Percentiles rank a stretch among this genome's conserved stretches.
These are phyloP conservation scores for Mycosphaerella sp. DNA, from an alignment of 2,329 filamentous ascomycete species.

Conservation along the genomic window DNA sequence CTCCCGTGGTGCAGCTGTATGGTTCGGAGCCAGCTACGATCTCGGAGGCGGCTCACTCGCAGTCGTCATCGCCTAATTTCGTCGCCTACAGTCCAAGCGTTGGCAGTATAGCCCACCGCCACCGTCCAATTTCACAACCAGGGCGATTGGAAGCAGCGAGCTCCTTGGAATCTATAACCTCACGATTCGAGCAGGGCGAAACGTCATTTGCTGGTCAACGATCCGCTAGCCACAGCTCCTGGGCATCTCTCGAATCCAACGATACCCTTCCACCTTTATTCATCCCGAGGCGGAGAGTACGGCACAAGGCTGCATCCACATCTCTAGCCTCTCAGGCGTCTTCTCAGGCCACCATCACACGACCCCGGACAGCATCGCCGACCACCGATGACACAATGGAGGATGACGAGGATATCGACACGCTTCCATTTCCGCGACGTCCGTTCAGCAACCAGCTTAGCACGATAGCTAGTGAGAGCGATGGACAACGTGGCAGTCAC, in stretches of 20 bases:
- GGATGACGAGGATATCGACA: conserved; percentile 28
- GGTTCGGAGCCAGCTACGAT: conserved; percentile 19
- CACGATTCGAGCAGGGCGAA: conserved; percentile 23
- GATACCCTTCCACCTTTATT: conserved; percentile 32
- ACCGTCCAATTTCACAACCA: conserved; percentile 13
- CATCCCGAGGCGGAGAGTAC: conserved; percentile 30
- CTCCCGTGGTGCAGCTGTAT: conserved; percentile 15
- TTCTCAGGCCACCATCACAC: conserved; percentile 8
- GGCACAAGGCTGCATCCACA: conserved; percentile 22
- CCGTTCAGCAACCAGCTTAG: conserved; percentile 33
- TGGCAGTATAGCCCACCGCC: conserved; percentile 8
- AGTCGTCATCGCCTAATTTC: conserved; percentile 30
- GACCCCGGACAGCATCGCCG: conserved; percentile 1
- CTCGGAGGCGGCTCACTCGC: conserved; percentile 18
- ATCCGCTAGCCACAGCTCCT: conserved; percentile 24
- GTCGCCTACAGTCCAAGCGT: conserved; percentile 26
- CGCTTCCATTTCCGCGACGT: conserved; percentile 28
- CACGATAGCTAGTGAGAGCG: conserved; percentile 36
- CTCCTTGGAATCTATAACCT: conserved; percentile 32
- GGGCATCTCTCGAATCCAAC: conserved; percentile 22
- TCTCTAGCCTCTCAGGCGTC: conserved; percentile 21
- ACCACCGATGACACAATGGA: conserved; percentile 20
- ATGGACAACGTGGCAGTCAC: conserved; percentile 25
- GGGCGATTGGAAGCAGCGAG: conserved; percentile 15
- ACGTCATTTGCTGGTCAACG: conserved; percentile 20